Evolutionary conservation across 495 filamentous ascomycete genomes (phyloP), one percentile per base, ranked within the genome.

Genomic region (Podospora tetraspora): DNA sequence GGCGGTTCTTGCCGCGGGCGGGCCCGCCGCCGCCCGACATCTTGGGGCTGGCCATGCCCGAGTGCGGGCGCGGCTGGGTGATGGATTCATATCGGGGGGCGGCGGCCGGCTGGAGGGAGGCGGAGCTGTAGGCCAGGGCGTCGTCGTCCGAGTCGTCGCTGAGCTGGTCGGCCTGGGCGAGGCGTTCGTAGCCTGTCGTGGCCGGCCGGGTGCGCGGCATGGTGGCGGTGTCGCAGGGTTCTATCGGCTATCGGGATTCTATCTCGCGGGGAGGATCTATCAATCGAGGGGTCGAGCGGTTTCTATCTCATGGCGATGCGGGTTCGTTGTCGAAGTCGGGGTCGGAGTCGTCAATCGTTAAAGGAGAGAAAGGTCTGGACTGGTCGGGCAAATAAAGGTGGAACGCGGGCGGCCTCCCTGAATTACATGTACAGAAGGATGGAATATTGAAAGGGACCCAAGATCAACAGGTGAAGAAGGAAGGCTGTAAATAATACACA

Each of bases 101-200:
- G 32, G 87, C 83, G 57, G 86, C 82, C 32, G 90, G 83, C 61
- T 90, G 86, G 60, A 84, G 82, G 37, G 87, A 85, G 22, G 83
- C 79, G 61, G 80, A 82, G 67, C 80, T 81, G 57, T 87, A 76
- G 64, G 86, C 85, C 60, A 92, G 84, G 52, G 87, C 70, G 61
- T 86, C 84, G 29, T 82, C 88, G 73, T 88, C 85, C 64, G 92
- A 92, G 62, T 89, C 90, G 74, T 92, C 89, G 78, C 91, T 90
- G 75, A 89, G 84, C 71, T 94, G 90, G 78, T 96, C 93, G 68
- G 92, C 93, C 80, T 97, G 93, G 63, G 92, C 92, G 68, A 97
- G 89, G 68, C 91, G 90, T 71, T 92, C 93, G 79, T 97, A 97
- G 70, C 94, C 94, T 56, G 93, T 96, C 13, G 91, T 93, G 43